A percentile compares a stretch with the other conserved stretches of the same genome.
Conservation (phyloP, 192 early-diverging fungal genomes). For the Diversispora epigaea region DNA sequence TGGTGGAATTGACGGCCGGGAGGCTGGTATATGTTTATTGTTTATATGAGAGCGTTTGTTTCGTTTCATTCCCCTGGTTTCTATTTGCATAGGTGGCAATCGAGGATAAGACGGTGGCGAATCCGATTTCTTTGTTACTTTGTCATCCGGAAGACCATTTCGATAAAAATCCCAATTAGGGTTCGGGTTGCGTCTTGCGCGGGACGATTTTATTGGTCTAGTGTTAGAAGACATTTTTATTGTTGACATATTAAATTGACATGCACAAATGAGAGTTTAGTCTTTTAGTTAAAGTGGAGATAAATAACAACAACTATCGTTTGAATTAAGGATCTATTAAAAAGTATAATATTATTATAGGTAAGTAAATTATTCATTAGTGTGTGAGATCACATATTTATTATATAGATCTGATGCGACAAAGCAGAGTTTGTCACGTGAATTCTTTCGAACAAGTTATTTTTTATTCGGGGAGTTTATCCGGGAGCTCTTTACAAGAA, state of each 20-base stretch:
- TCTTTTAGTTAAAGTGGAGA: too few relatives aligned
- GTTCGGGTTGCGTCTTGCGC: not conserved
- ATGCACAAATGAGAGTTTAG: not conserved
- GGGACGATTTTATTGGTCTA: not conserved
- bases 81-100: not conserved
- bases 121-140: conserved; percentile 46
- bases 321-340: too few relatives aligned
- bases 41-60: not conserved
- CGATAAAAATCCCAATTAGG: conserved; percentile 47
- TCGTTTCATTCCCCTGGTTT: conserved; percentile 14
- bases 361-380: too few relatives aligned
- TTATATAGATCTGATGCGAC: too few relatives aligned
- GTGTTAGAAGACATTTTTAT: conserved; percentile 1
- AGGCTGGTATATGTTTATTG: not conserved
- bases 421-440: too few relatives aligned
- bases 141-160: conserved; percentile 40
- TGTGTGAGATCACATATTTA: too few relatives aligned
- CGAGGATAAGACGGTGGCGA: conserved; percentile 32
- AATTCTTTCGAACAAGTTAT: too few relatives aligned
- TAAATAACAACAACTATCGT: too few relatives aligned
- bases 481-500: too few relatives aligned
- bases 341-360: too few relatives aligned
- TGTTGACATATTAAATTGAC: conserved; percentile 12
- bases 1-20: not conserved
- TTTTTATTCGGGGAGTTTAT: too few relatives aligned